These are phyloP conservation scores for Barnettozyma hawaiiensis DNA, from an alignment of 1,139 yeast genomes.

Conservation along the genomic window DNA sequence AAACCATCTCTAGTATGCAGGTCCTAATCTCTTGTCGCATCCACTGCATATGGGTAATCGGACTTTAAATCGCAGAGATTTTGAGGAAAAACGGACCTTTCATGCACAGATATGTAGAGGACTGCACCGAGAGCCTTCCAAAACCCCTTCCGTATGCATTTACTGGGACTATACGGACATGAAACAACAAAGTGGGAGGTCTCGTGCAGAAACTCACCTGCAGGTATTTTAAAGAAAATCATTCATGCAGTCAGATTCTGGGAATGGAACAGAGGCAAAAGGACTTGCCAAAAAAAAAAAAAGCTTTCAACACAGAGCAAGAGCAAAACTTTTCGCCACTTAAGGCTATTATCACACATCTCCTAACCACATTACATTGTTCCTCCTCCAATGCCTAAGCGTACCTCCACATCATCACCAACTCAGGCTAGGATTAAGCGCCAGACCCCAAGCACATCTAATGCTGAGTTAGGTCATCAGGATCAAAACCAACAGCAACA, in stretches of 20 bases:
- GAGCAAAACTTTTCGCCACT: neutral
- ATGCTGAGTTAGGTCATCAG: neutral
- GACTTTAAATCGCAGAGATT: neutral
- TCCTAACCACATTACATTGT: neutral
- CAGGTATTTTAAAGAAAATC: neutral
- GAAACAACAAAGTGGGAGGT: neutral
- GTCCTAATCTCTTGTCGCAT: neutral
- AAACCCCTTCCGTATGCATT: neutral
- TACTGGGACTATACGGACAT: neutral
- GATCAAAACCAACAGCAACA: neutral
- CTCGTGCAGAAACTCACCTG: neutral
- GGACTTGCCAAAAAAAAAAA: neutral
- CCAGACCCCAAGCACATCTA: slow-evolving; percentile 7
- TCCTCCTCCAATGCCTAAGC: slow-evolving; percentile 15
- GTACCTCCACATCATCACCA: slow-evolving; percentile 13
- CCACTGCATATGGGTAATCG: too few relatives aligned
- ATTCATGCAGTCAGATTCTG: slow-evolving; percentile 4
- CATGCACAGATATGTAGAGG: neutral
- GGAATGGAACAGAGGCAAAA: neutral
- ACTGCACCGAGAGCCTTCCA: neutral
- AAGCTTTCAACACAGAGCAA: neutral
- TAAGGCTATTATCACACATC: neutral
- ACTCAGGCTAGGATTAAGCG: slow-evolving; percentile 16
- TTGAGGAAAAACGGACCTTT: neutral
- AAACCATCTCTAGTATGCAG: neutral